Evolutionary conservation across 2,329 filamentous ascomycete genomes (phyloP), one percentile per base, ranked within the genome.

Genomic region (Colletotrichum truncatum): DNA sequence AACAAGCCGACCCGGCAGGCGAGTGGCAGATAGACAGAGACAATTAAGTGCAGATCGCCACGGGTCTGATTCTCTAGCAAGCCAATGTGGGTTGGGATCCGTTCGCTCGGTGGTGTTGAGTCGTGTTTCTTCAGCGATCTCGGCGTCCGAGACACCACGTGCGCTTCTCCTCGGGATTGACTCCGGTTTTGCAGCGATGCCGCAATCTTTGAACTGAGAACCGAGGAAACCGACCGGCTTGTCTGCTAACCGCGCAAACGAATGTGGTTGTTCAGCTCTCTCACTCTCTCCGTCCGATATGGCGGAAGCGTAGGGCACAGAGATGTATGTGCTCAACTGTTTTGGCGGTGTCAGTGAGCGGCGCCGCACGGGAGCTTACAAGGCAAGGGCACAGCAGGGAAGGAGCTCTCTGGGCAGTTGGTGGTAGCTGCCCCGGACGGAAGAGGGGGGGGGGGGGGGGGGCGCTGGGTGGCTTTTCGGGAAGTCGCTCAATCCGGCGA

Each of bases 81-180:
- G 11, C 16, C 48, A 8, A 36, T n/a, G n/a, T n/a, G n/a, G n/a
- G n/a, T n/a, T n/a, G n/a, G n/a, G n/a, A n/a, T n/a, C n/a, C n/a
- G n/a, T n/a, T n/a, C n/a, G n/a, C 28, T 23, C 30, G 30, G 28
- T 23, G 28, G 32, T 25, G 28, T 34, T 48, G 45, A 28, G 30
- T 52, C 48, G 48, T 51, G 32, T 25, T 23, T 51, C 18, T 52
- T 34, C 48, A 36, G 48, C 48, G 48, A 52, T 52, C 28, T 36
- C 48, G 48, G 30, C 16, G 28, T 52, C 48, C 48, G 48, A 52
- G 48, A 52, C 28, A 34, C 36, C n/a, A 25, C 48, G 30, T 12
- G n/a, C 48, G 28, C 48, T 16, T 16, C 23, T 52, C 26, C 32
- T 34, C 48, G 30, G 48, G 30, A 2, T 49, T 26, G 45, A 49